phyloP scores from a whole-genome alignment of 331 rosid species.

The Phaseolus coccineus region DNA sequence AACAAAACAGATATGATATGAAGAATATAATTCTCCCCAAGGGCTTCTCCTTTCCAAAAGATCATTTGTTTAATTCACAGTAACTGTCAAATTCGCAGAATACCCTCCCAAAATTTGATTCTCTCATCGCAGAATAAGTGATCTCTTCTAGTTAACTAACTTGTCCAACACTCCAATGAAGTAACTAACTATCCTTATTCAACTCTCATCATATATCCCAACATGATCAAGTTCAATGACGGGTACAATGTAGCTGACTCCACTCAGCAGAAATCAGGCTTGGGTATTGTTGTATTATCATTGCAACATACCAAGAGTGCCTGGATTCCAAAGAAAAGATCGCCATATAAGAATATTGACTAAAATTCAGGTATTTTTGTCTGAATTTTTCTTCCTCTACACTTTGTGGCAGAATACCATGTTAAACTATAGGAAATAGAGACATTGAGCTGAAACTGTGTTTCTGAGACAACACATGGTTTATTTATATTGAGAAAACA shows the following conservation, averaged over 20 bases:
- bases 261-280: neutral
- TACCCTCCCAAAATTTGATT: neutral
- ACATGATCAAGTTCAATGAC: neutral
- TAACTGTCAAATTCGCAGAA: neutral
- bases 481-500: too few species aligned
- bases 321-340: conserved; percentile 7
- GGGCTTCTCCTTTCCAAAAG: neutral
- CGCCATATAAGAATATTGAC: conserved; percentile 4
- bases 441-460: too few species aligned
- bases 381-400: conserved; percentile 5
- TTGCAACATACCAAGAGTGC: conserved; percentile 17
- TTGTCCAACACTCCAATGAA: neutral
- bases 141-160: neutral
- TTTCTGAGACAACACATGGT: too few species aligned
- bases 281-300: conserved; percentile 6
- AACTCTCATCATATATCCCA: neutral
- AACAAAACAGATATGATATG: neutral
- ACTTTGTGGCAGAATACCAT: neutral
- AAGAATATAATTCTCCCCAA: neutral
- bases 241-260: neutral
- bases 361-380: conserved; percentile 1
- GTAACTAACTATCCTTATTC: neutral
- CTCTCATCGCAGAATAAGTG: too few species aligned
- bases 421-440: too few species aligned
- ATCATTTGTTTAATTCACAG: neutral